Evolutionary conservation across 2,329 filamentous ascomycete species (phyloP).

Genomic region (Trematosphaeria pertusa): DNA sequence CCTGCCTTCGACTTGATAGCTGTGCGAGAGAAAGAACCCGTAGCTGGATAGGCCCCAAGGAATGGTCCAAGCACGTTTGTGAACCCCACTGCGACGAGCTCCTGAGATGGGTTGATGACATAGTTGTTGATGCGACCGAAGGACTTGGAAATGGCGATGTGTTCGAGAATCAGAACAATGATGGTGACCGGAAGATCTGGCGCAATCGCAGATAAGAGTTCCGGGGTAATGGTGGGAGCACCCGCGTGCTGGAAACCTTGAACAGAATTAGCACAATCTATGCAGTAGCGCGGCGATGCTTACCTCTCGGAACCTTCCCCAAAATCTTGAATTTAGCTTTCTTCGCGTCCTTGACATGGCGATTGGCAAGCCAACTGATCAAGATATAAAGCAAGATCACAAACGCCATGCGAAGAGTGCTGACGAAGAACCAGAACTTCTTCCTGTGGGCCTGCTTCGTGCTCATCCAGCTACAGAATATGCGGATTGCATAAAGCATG

Average conservation of each 20-base stretch:
- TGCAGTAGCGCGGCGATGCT: slow-evolving; percentile 25
- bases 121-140: slow-evolving; percentile 97
- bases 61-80: slow-evolving; percentile 91
- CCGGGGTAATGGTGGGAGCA: slow-evolving; percentile 71
- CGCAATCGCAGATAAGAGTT: slow-evolving; percentile 72
- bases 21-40: slow-evolving; percentile 93
- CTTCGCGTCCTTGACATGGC: slow-evolving; percentile 57
- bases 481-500: slow-evolving; percentile 75
- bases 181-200: slow-evolving; percentile 81
- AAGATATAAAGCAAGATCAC: slow-evolving; percentile 91
- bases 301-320: slow-evolving; percentile 75
- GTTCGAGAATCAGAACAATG: slow-evolving; percentile 93
- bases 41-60: slow-evolving; percentile 87
- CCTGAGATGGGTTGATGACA: slow-evolving; percentile 94
- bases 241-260: slow-evolving; percentile 74
- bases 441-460: slow-evolving; percentile 74
- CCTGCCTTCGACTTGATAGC: slow-evolving; percentile 98
- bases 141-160: slow-evolving; percentile 96
- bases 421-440: slow-evolving; percentile 87
- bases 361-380: slow-evolving; percentile 86
- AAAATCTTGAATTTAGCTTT: slow-evolving; percentile 77
- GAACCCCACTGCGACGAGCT: slow-evolving; percentile 92
- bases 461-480: slow-evolving; percentile 67
- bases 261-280: neutral
- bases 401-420: slow-evolving; percentile 87